Conservation (phyloP, 441 rosid genomes). For the Oxalis stricta region DNA sequence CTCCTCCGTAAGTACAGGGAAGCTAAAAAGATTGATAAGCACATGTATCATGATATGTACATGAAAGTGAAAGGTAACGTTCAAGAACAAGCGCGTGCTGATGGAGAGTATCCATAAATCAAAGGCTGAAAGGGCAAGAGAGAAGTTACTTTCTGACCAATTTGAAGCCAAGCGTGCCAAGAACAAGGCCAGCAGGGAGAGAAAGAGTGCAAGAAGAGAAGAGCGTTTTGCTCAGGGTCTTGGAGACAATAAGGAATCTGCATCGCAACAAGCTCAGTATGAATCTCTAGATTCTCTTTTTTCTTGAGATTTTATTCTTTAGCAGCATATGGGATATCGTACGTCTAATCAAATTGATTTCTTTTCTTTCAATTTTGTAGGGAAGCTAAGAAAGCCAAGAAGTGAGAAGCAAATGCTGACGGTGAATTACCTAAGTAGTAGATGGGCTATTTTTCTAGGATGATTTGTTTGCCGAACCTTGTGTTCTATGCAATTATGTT, state of each 20-base stretch:
- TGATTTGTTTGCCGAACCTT: constrained; percentile 7
- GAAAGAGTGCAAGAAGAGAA: constrained; percentile 65
- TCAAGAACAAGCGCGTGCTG: constrained; percentile 73
- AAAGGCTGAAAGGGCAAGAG: constrained; percentile 78
- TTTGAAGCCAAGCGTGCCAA: constrained; percentile 77
- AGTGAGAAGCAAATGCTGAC: constrained; percentile 15
- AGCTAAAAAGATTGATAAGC: constrained; percentile 67
- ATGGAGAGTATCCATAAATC: constrained; percentile 83
- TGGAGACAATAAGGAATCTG: no score
- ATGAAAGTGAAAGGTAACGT: constrained; percentile 83
- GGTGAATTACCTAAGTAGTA: constrained; percentile 1
- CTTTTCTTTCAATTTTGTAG: constrained; percentile 11
- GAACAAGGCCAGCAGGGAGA: constrained; percentile 81
- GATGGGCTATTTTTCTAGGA: constrained; percentile 8
- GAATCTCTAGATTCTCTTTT: not conserved
- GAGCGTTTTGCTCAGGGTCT: constrained; percentile 41
- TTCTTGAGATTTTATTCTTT: no score
- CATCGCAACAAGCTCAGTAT: constrained; percentile 27
- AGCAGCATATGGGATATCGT: no score
- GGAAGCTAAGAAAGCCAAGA: constrained; percentile 33
- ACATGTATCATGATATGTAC: constrained; percentile 83
- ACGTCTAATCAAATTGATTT: not conserved
- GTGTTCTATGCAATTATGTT: no score
- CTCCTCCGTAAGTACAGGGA: constrained; percentile 52
- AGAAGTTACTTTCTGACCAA: constrained; percentile 69